These are phyloP conservation scores for Fusarium xylarioides DNA, from an alignment of 2,329 filamentous ascomycete genomes.

Conservation along the genomic window DNA sequence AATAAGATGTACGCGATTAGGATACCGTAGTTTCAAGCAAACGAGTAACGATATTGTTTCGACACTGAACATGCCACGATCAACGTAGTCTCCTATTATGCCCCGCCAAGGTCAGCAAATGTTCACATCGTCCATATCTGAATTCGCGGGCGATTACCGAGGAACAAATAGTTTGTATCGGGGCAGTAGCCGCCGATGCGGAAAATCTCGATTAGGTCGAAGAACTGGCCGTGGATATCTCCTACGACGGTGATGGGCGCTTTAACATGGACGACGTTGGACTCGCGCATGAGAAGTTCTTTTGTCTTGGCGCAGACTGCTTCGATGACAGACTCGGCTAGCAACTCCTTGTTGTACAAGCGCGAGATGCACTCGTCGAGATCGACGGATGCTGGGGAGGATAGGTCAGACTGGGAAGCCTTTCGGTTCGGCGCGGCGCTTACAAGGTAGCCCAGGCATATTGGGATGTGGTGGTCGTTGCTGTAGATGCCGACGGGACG, in stretches of 20 bases:
- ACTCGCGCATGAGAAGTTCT: slow-evolving; percentile 98
- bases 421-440: slow-evolving; percentile 38
- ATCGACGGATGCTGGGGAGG: slow-evolving; percentile 82
- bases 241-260: slow-evolving; percentile 97
- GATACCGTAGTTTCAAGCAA: slow-evolving; percentile 96
- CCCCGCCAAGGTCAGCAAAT: slow-evolving; percentile 18
- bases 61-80: slow-evolving; percentile 97
- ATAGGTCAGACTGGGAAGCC: slow-evolving; percentile 25
- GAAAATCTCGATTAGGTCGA: slow-evolving; percentile 99
- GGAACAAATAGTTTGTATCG: slow-evolving; percentile 97
- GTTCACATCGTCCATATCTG: background rate
- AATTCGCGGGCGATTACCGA: slow-evolving; percentile 66
- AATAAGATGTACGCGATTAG: slow-evolving; percentile 93
- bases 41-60: slow-evolving; percentile 98
- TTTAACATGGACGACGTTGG: slow-evolving; percentile 97
- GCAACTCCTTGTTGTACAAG: slow-evolving; percentile 94
- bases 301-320: slow-evolving; percentile 99
- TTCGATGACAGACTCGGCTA: slow-evolving; percentile 97
- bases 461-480: slow-evolving; percentile 40
- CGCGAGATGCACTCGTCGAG: slow-evolving; percentile 98
- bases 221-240: slow-evolving; percentile 99
- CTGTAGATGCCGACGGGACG: background rate
- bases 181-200: slow-evolving; percentile 97
- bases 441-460: slow-evolving; percentile 68
- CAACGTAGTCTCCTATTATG: slow-evolving; percentile 87